These are phyloP conservation scores for Naganishia cerealis DNA, from an alignment of 1,284 basidiomycete genomes.

Conservation along the genomic window DNA sequence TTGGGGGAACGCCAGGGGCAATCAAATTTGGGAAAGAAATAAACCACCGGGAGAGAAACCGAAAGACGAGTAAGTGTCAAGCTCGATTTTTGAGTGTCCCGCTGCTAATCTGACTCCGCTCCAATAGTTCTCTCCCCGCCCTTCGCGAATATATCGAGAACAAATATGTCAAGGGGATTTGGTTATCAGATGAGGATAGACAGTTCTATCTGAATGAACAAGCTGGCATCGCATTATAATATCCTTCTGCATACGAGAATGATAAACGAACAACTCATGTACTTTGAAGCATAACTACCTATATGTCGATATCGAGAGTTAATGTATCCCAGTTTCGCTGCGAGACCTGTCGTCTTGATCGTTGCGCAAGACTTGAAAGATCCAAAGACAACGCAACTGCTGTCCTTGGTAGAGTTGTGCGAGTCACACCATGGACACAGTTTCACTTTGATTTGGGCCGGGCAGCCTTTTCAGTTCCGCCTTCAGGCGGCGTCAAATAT, in stretches of 20 bases:
- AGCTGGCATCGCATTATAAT: conserved; percentile 30
- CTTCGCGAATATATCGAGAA: conserved; percentile 49
- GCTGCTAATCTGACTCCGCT: neutral
- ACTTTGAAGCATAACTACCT: no score
- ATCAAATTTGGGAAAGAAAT: conserved; percentile 52
- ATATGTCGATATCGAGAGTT: no score
- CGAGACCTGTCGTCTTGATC: no score
- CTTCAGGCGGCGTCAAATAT: no score
- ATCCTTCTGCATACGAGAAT: neutral
- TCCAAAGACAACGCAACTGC: no score
- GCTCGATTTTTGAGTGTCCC: neutral
- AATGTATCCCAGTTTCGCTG: no score
- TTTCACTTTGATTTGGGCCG: no score
- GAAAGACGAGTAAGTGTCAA: conserved; percentile 47
- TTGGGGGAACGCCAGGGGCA: conserved; percentile 55
- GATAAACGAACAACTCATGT: no score
- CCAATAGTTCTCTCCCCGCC: conserved; percentile 37
- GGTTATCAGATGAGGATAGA: conserved; percentile 43
- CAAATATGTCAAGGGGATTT: conserved; percentile 55
- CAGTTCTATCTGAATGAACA: conserved; percentile 27
- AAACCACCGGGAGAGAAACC: conserved; percentile 38
- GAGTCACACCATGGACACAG: no score
- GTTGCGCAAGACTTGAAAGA: no score
- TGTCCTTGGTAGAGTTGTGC: no score
- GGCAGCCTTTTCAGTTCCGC: no score